Base-by-base conservation (phyloP, 495 filamentous ascomycete species). In the Ascodesmis nigricans region DNA sequence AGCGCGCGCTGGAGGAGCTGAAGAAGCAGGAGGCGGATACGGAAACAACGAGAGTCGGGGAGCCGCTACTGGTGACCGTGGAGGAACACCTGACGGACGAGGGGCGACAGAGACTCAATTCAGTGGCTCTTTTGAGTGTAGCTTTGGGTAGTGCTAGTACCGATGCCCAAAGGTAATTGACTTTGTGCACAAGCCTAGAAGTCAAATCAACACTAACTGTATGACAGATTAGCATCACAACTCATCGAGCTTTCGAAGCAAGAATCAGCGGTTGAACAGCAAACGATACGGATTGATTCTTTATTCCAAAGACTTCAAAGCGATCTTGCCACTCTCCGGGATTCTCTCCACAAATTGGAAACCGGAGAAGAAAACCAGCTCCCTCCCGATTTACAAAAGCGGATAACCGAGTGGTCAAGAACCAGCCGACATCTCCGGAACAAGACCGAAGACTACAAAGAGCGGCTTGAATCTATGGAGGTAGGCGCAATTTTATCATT, bases 391-490 rank as follows among this genome's bases (percentile, higher is more conserved):
- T 53, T 66, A 10, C 57, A 59, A 11, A 53, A 53, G 3, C 53
- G 62, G 44, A 65, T 61, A 1, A 52, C 57, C 0, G 66, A 71
- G 36, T 71, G 65, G 66, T 55, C 49, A 13, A 53, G 67, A 7
- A 56, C 52, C 8, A 62, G 63, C 3, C 65, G 69, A 36, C 56
- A 62, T 22, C 50, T 73, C 10, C 46, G 46, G n/a, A 47, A 57
- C 10, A 73, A 72, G 40, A 53, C 65, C 3, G 55, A 48, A 16
- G 66, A 72, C 41, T 72, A 72, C 41, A 53, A 59, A 19, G 65
- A 67, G 32, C 58, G 60, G 32, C 52, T 64, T 19, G 41, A 46
- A 13, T 52, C 55, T 13, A 45, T 65, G 2, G 55, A 64, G 38
- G 36, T 37, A 16, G 14, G 14, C 20, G 10, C 3, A n/a, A 11